phyloP scores from a whole-genome alignment of 345 rosid species.

The Aquilaria malaccensis region DNA sequence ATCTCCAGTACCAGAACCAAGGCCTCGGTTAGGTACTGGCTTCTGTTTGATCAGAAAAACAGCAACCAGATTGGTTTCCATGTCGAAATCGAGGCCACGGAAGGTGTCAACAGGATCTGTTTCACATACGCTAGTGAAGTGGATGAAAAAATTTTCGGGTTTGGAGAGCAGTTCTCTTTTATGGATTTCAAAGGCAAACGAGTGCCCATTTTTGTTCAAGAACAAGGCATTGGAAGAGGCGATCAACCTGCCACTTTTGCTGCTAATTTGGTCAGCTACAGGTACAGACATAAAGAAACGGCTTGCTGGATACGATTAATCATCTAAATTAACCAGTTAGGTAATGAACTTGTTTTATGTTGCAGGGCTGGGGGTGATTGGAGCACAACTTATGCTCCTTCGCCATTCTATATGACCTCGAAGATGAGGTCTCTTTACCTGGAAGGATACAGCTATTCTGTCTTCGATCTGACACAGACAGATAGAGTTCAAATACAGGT shows the following conservation, averaged over 20 bases:
- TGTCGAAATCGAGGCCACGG: conserved; percentile 28
- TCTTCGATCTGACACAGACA: conserved; percentile 49
- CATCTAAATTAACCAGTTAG: neutral
- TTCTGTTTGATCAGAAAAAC: conserved; percentile 43
- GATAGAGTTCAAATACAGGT: conserved; percentile 74
- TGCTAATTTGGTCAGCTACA: conserved; percentile 68
- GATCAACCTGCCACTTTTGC: conserved; percentile 73
- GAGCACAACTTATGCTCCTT: conserved; percentile 81
- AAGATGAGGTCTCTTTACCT: conserved; percentile 67
- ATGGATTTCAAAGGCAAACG: conserved; percentile 69
- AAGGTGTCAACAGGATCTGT: conserved; percentile 42
- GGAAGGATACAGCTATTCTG: conserved; percentile 60
- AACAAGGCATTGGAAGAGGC: conserved; percentile 80
- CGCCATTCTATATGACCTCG: conserved; percentile 72
- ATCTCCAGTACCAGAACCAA: conserved; percentile 26
- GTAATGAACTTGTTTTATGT: conserved; percentile 2
- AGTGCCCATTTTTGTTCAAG: conserved; percentile 72
- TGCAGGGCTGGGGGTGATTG: conserved; percentile 68
- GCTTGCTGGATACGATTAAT: neutral
- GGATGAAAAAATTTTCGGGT: conserved; percentile 58
- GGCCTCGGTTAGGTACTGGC: conserved; percentile 41
- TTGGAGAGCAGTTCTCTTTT: conserved; percentile 68
- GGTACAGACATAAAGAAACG: conserved; percentile 21
- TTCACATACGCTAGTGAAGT: conserved; percentile 52
- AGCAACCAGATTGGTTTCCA: conserved; percentile 42